phyloP scores from a whole-genome alignment of 495 filamentous ascomycete species.

The Hypoxylon perforatum region DNA sequence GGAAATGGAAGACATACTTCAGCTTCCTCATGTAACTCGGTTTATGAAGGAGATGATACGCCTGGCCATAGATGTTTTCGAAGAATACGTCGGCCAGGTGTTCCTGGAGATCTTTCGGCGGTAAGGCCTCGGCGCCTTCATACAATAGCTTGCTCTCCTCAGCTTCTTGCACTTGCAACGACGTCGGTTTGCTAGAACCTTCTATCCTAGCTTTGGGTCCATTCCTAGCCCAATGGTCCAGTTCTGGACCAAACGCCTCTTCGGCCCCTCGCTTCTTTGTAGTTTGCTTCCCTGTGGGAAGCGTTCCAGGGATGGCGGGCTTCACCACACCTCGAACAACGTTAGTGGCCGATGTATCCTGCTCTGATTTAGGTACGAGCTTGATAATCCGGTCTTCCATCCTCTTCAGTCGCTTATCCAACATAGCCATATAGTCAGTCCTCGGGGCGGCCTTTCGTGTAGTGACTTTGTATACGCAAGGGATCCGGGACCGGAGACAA shows the following conservation, averaged over 20 bases:
- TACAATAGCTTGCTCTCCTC: slow-evolving; percentile 78
- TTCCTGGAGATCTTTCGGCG: slow-evolving; percentile 89
- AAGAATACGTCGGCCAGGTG: slow-evolving; percentile 96
- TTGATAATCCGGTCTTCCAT: slow-evolving; percentile 99
- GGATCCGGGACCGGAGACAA: slow-evolving; percentile 91
- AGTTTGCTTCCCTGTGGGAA: slow-evolving; percentile 57
- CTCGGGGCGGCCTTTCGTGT: slow-evolving; percentile 94
- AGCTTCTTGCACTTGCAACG: slow-evolving; percentile 69
- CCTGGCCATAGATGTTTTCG: slow-evolving; percentile 94
- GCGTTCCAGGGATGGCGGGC: slow-evolving; percentile 74
- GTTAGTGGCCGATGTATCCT: slow-evolving; percentile 57
- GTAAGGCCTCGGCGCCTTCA: slow-evolving; percentile 86
- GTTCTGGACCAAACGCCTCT: slow-evolving; percentile 85
- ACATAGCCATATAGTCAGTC: slow-evolving; percentile 99
- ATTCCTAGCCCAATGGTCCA: slow-evolving; percentile 84
- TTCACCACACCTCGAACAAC: slow-evolving; percentile 73
- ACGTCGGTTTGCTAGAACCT: slow-evolving; percentile 61
- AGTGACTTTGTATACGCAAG: slow-evolving; percentile 98
- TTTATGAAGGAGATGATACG: slow-evolving; percentile 95
- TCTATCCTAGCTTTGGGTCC: slow-evolving; percentile 58
- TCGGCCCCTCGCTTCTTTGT: slow-evolving; percentile 87
- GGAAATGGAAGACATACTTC: slow-evolving; percentile 58
- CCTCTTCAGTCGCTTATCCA: slow-evolving; percentile 89
- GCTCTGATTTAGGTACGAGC: slow-evolving; percentile 88
- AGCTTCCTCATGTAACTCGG: slow-evolving; percentile 93